phyloP scores from a whole-genome alignment of 352 stramenopile genomes.

The Globisporangium mamillatum region DNA sequence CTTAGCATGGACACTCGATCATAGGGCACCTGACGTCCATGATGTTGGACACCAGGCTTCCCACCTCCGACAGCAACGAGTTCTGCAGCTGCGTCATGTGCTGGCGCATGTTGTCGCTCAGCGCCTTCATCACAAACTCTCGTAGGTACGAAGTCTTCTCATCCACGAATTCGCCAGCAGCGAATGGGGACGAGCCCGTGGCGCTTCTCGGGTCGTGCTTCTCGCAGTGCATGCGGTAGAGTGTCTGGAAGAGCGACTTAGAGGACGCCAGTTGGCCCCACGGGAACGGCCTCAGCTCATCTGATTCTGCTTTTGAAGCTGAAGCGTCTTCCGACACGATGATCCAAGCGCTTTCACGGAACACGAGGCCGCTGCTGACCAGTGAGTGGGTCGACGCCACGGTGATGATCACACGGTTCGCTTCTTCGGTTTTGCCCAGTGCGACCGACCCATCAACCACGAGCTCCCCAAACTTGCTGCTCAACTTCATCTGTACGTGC shows the following conservation, averaged over 20 bases:
- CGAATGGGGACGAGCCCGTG: neutral
- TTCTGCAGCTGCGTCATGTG: slow-evolving; percentile 10
- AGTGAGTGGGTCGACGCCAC: neutral
- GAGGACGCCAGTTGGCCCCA: neutral
- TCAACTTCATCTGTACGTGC: neutral
- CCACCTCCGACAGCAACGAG: neutral
- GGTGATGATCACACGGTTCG: neutral
- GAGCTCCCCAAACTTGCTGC: neutral
- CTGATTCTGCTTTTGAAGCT: neutral
- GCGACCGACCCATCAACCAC: neutral
- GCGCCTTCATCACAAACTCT: slow-evolving; percentile 1
- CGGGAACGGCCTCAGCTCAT: neutral
- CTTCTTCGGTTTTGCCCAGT: neutral
- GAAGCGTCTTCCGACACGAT: neutral
- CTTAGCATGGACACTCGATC: neutral
- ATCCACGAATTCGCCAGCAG: neutral
- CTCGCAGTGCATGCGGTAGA: slow-evolving; percentile 9
- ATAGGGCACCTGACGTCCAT: neutral
- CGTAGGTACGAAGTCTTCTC: neutral
- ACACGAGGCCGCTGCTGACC: neutral
- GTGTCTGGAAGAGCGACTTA: slow-evolving; percentile 8
- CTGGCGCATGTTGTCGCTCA: slow-evolving; percentile 10
- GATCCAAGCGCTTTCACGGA: neutral
- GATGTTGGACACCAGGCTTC: neutral
- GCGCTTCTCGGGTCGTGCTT: neutral